phyloP scores from a whole-genome alignment of 306 rosid species.

The Prunus padus region DNA sequence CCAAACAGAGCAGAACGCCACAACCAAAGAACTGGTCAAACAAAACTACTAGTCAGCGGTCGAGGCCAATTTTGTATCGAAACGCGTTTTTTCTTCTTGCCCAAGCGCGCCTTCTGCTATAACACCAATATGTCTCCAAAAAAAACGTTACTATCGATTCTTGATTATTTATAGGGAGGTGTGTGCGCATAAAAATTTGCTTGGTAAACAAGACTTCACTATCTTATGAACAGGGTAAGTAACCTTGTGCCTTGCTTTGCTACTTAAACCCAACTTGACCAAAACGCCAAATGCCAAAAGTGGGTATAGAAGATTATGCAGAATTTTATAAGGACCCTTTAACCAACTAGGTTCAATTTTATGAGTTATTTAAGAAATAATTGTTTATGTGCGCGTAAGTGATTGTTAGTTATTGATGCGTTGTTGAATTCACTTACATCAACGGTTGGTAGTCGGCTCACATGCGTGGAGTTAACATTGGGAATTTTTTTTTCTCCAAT shows the following conservation, averaged over 20 bases:
- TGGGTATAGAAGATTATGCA: no score
- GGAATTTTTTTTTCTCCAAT: no score
- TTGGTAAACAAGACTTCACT: not conserved
- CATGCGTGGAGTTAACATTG: no score
- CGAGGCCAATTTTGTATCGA: not conserved
- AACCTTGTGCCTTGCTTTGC: conserved; percentile 7
- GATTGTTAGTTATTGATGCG: no score
- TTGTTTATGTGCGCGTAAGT: no score
- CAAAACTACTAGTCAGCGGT: not conserved
- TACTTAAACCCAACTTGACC: not conserved
- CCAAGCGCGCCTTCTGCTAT: not conserved
- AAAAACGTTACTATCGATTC: not conserved
- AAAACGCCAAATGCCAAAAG: no score
- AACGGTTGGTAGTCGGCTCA: no score
- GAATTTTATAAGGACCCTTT: no score
- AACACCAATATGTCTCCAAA: not conserved
- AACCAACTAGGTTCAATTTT: no score
- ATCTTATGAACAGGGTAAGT: not conserved
- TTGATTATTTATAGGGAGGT: not conserved
- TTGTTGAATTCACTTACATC: no score
- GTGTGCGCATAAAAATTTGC: not conserved
- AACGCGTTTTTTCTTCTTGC: conserved; percentile 1
- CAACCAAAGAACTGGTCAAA: not conserved
- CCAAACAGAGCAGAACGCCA: no score
- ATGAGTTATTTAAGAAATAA: no score